These are phyloP conservation scores for Aspergillus ruber DNA, from an alignment of 2,329 filamentous ascomycete species.

Conservation along the genomic window DNA sequence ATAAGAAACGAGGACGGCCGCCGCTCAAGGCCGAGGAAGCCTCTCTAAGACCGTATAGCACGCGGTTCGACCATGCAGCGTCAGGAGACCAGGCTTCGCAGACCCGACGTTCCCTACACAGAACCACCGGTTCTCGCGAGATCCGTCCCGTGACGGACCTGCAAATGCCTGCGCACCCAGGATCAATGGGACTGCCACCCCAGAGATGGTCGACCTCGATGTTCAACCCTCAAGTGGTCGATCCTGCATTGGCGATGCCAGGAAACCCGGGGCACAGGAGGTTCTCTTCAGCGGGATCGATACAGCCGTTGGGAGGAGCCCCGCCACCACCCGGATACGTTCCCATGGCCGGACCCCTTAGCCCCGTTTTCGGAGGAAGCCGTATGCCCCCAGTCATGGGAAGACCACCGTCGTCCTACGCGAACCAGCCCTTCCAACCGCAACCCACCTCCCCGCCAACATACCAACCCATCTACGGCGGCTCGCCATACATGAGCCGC, in stretches of 20 bases:
- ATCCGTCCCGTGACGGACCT: slow-evolving; percentile 33
- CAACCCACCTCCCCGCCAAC: slow-evolving; percentile 26
- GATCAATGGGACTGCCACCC: slow-evolving; percentile 17
- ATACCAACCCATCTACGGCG: slow-evolving; percentile 21
- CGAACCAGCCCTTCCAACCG: slow-evolving; percentile 21
- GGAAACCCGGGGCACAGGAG: slow-evolving; percentile 22
- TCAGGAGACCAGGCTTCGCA: slow-evolving; percentile 20
- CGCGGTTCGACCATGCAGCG: slow-evolving; percentile 21
- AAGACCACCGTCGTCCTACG: slow-evolving; percentile 22
- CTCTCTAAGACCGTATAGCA: slow-evolving; percentile 24
- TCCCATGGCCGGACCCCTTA: slow-evolving; percentile 20
- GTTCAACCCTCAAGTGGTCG: slow-evolving; percentile 24
- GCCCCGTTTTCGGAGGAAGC: slow-evolving; percentile 16
- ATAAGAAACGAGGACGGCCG: slow-evolving; percentile 42
- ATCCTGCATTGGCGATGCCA: slow-evolving; percentile 19
- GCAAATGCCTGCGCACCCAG: slow-evolving; percentile 19
- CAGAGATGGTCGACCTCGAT: slow-evolving; percentile 28
- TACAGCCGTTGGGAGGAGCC: neutral
- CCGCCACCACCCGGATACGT: slow-evolving; percentile 20
- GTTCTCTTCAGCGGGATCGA: slow-evolving; percentile 27
- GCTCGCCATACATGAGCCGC: slow-evolving; percentile 18
- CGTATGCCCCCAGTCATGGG: slow-evolving; percentile 17
- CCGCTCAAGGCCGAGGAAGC: slow-evolving; percentile 39
- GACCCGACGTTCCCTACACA: slow-evolving; percentile 22
- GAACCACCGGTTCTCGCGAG: slow-evolving; percentile 32